These are phyloP conservation scores for Pythium sukuiense DNA, from an alignment of 352 stramenopile genomes.

Conservation along the genomic window DNA sequence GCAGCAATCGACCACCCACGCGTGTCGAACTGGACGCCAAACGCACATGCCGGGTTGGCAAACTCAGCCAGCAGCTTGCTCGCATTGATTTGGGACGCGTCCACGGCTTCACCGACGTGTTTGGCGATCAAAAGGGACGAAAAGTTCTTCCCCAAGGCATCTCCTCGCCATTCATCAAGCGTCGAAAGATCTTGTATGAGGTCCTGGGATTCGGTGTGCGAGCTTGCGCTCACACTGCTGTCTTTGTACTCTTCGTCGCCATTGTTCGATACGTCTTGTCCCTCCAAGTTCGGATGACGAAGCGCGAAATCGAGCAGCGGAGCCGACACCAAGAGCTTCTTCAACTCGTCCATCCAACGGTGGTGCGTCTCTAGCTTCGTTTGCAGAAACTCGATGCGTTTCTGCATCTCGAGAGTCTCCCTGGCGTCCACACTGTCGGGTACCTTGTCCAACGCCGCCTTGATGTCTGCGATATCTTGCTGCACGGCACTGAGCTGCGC, in stretches of 20 bases:
- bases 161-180: constrained; percentile 31
- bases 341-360: constrained; percentile 47
- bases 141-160: constrained; percentile 18
- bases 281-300: neutral
- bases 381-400: constrained; percentile 35
- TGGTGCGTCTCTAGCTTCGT: constrained; percentile 52
- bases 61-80: constrained; percentile 37
- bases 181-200: neutral
- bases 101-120: constrained; percentile 31
- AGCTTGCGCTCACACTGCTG: too few species aligned
- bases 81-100: constrained; percentile 34
- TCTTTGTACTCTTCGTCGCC: neutral
- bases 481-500: constrained; percentile 35
- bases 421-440: neutral
- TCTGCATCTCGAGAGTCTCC: constrained; percentile 40
- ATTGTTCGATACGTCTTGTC: neutral
- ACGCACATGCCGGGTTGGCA: constrained; percentile 22
- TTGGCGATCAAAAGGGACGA: constrained; percentile 37
- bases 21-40: constrained; percentile 39
- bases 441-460: constrained; percentile 24
- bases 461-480: constrained; percentile 36
- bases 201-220: neutral
- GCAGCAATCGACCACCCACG: constrained; percentile 52
- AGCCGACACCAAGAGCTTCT: constrained; percentile 47
- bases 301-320: constrained; percentile 43